Evolutionary conservation across 768 basidiomycete genomes (phyloP).

Genomic region (Mycena galericulata): DNA sequence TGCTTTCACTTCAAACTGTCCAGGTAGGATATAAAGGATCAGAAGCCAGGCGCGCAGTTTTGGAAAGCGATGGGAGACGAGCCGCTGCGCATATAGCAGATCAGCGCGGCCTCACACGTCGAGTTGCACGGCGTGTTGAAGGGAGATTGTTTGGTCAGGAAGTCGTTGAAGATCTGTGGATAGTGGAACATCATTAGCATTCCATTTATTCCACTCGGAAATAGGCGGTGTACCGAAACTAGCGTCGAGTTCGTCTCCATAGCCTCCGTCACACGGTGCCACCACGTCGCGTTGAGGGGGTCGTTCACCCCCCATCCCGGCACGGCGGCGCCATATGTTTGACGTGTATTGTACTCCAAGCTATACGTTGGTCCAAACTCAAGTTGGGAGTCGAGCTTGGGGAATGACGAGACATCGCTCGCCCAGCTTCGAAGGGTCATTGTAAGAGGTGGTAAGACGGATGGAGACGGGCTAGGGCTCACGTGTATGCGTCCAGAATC

Average conservation of each 20-base stretch:
- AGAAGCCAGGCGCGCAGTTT: conserved; percentile 73
- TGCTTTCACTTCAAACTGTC: conserved; percentile 1
- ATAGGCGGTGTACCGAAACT: conserved; percentile 58
- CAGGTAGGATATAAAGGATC: conserved; percentile 50
- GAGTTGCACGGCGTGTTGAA: conserved; percentile 66
- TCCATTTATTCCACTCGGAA: background rate
- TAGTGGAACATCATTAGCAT: background rate
- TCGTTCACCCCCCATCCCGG: conserved; percentile 70
- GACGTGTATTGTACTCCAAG: conserved; percentile 78
- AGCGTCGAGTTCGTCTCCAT: conserved; percentile 69
- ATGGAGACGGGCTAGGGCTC: conserved; percentile 40
- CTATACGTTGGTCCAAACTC: conserved; percentile 69
- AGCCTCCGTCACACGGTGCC: conserved; percentile 84
- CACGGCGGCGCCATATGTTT: conserved; percentile 70
- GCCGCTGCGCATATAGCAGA: conserved; percentile 83
- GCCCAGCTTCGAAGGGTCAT: conserved; percentile 61
- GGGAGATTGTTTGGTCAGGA: conserved; percentile 77
- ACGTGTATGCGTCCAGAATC: conserved; percentile 83
- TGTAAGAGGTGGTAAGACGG: conserved; percentile 1
- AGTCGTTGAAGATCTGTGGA: conserved; percentile 70
- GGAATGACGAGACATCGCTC: conserved; percentile 69
- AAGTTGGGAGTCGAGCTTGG: conserved; percentile 67
- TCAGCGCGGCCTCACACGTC: conserved; percentile 71
- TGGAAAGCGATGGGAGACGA: conserved; percentile 68
- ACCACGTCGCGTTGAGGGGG: conserved; percentile 86